phyloP scores from a whole-genome alignment of 306 rosid genomes.

The Casuarina cunninghamiana region DNA sequence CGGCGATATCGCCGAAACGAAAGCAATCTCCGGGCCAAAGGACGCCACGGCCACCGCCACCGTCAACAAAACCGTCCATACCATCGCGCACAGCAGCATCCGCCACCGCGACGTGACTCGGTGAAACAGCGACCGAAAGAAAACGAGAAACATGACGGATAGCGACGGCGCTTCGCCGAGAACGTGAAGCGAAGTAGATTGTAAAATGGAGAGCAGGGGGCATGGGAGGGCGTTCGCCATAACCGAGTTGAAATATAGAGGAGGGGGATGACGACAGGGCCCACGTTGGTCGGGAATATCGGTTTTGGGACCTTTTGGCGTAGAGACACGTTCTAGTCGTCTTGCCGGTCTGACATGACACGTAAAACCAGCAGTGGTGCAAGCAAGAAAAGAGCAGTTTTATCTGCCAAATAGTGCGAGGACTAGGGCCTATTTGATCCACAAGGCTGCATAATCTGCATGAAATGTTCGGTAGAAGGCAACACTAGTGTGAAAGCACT shows the following conservation, averaged over 20 bases:
- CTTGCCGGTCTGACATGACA: background rate
- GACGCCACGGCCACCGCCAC: constrained; percentile 49
- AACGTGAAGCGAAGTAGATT: background rate
- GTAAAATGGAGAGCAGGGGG: background rate
- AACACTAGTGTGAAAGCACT: background rate
- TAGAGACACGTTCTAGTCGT: background rate
- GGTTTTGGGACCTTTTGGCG: too few species aligned
- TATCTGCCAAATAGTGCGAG: background rate
- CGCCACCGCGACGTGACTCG: constrained; percentile 22
- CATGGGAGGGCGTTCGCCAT: constrained; percentile 28
- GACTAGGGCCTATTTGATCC: background rate
- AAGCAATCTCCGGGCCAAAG: constrained; percentile 50
- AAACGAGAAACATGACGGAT: constrained; percentile 35
- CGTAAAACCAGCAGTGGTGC: too few species aligned
- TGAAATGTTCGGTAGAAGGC: background rate
- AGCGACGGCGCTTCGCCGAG: background rate
- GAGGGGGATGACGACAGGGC: background rate
- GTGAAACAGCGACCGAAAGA: background rate
- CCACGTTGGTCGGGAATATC: background rate
- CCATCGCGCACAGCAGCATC: constrained; percentile 25
- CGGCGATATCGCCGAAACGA: constrained; percentile 43
- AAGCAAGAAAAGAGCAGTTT: too few species aligned
- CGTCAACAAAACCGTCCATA: constrained; percentile 51
- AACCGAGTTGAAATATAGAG: background rate
- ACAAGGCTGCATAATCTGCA: background rate